Base-by-base conservation (phyloP, 441 rosid species). In the Arabidopsis hybrid region DNA sequence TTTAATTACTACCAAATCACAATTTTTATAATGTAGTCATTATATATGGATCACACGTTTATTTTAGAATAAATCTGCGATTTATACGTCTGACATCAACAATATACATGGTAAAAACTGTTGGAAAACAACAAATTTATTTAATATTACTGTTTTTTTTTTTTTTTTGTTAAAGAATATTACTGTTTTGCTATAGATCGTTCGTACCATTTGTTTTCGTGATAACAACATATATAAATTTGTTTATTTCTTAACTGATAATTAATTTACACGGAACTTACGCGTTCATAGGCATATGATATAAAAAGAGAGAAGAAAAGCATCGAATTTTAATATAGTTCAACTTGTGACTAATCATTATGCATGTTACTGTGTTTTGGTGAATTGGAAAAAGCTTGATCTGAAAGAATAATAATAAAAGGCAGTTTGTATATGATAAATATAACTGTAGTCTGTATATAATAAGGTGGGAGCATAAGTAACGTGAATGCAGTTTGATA, bases 271-370 rank as follows among this genome's bases (percentile, higher is more conserved):
- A 59, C 62, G 67, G 67, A 50, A 50, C 4, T 56, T 67, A 67
- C 74, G 74, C 69, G 74, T 47, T 38, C 46, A 47, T 9, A 66
- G 5, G 7, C 49, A 56, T 18, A 21, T 35, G 57, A 51, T 58
- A 75, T n/a, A 45, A 14, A 46, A 72, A 9, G 26, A 32, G 42
- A 31, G 38, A 39, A 46, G 40, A 64, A 76, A 70, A 70, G 58
- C 26, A 76, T 70, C 35, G 18, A 18, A 34, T 57, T 47, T 70
- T 71, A 65, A 49, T 50, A 76, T 46, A 59, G 69, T 65, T 58
- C 80, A 77, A 77, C 57, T 77, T 77, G 80, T 77, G 76, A 71
- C 68, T 71, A 77, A 77, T 77, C 36, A 77, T 77, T 71, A 65
- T 65, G 72, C 72, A 77, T 71, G 76, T 77, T 71, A 71, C 76